Conservation (phyloP, 352 stramenopile genomes). For the Blastocystis sp. region DNA sequence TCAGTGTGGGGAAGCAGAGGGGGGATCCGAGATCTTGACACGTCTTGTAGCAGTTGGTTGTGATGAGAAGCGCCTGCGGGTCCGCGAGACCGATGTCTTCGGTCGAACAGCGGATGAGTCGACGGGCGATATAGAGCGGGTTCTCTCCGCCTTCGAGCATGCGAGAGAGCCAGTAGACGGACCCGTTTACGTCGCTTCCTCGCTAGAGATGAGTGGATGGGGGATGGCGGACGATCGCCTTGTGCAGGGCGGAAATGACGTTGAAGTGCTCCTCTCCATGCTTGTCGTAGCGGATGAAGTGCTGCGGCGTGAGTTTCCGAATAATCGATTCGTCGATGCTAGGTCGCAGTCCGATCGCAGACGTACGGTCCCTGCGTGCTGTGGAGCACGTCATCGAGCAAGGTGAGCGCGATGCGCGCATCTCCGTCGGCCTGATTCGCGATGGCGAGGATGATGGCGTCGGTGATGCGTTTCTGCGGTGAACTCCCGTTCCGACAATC, state of each 20-base stretch:
- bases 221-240: constrained; percentile 62
- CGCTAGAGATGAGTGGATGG: constrained; percentile 55
- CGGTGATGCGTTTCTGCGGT: constrained; percentile 60
- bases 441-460: constrained; percentile 68
- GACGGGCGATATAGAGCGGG: constrained; percentile 63
- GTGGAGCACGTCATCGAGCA: constrained; percentile 67
- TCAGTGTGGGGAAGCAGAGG: constrained; percentile 68
- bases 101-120: constrained; percentile 71
- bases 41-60: neutral
- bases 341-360: neutral
- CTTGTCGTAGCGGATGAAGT: constrained; percentile 70
- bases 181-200: constrained; percentile 69
- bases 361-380: too few species aligned
- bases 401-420: constrained; percentile 70
- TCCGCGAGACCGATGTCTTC: constrained; percentile 72
- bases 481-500: neutral
- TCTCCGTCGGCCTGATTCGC: constrained; percentile 70
- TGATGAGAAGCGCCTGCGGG: constrained; percentile 64
- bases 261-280: constrained; percentile 76
- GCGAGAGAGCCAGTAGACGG: constrained; percentile 72
- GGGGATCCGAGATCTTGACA: constrained; percentile 20
- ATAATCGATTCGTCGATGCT: neutral
- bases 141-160: constrained; percentile 76
- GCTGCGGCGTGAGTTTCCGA: constrained; percentile 62
- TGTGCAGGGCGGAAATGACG: constrained; percentile 73